Percentiles rank a stretch among this genome's conserved stretches.
These are phyloP conservation scores for Aureobasidium sp. DNA, from an alignment of 2,329 filamentous ascomycete species.

Conservation along the genomic window DNA sequence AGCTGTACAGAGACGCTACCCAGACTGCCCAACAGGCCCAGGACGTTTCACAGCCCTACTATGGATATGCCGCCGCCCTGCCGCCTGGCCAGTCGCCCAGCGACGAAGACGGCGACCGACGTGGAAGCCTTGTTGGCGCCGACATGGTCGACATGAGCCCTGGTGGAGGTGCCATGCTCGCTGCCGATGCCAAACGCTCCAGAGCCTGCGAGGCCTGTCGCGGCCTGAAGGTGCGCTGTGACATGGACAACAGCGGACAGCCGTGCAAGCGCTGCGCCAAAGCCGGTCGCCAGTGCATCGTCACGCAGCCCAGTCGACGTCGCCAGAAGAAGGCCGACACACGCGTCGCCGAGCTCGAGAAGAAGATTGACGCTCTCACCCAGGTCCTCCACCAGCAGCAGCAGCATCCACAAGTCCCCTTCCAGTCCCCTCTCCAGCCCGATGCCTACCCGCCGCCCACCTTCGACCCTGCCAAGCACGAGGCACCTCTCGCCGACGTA, in stretches of 20 bases:
- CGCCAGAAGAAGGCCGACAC: conserved; percentile 88
- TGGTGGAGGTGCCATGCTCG: not conserved
- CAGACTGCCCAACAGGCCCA: conserved; percentile 5
- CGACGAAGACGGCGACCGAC: conserved; percentile 8
- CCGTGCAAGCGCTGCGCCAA: conserved; percentile 63
- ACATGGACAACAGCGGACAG: conserved; percentile 61
- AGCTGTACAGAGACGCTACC: conserved; percentile 6
- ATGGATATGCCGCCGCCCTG: conserved; percentile 2
- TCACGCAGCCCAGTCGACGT: conserved; percentile 68
- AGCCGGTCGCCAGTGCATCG: conserved; percentile 66
- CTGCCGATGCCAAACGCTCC: conserved; percentile 29
- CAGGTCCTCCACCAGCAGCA: conserved; percentile 60
- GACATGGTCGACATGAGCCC: conserved; percentile 9
- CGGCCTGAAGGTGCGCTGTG: conserved; percentile 63
- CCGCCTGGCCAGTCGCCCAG: not conserved
- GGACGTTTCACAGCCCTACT: conserved; percentile 4
- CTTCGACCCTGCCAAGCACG: not conserved
- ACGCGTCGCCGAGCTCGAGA: conserved; percentile 81
- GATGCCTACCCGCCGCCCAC: not conserved
- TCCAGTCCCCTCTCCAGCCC: conserved; percentile 6
- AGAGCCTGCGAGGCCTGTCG: conserved; percentile 41
- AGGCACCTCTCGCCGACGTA: not conserved
- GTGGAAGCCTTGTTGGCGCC: not conserved
- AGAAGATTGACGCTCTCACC: conserved; percentile 83
- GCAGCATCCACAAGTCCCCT: conserved; percentile 11